Percentiles rank a stretch among this genome's conserved stretches.
Evolutionary conservation across 768 basidiomycete genomes (phyloP).

Genomic region (Leccinum aurantiacum): DNA sequence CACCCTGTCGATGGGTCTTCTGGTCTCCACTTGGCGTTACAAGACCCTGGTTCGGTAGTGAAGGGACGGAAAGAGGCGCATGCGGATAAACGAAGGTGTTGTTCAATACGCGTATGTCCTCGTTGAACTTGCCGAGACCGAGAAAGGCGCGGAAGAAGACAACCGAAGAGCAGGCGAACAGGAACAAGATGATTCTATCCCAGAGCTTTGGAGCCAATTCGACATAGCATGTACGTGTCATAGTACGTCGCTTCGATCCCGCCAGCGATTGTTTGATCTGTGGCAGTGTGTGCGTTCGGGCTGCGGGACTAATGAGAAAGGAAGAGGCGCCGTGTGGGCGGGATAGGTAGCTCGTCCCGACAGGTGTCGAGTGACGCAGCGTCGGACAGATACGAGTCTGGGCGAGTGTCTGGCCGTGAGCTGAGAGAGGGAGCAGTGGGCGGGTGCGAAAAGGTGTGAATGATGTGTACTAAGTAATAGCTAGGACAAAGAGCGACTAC

Average conservation of each 20-base stretch:
- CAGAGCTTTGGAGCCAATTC: constrained; percentile 15
- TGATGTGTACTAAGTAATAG: no score
- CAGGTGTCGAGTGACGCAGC: no score
- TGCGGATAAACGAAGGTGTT: constrained; percentile 2
- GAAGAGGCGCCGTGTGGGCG: no score
- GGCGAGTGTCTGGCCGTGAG: no score
- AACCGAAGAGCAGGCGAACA: constrained; percentile 27
- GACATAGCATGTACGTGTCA: background rate
- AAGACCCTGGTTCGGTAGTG: background rate
- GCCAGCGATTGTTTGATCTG: no score
- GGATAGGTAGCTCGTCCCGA: no score
- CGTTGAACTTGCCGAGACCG: constrained; percentile 19
- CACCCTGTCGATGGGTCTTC: background rate
- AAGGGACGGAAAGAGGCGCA: background rate
- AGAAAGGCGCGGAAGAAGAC: constrained; percentile 28
- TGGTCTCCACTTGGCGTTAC: background rate
- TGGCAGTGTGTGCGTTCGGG: no score
- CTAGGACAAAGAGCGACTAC: no score
- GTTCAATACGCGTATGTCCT: background rate
- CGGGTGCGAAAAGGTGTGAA: no score
- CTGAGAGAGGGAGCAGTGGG: no score
- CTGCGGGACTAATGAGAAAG: no score
- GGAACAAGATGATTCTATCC: constrained; percentile 24
- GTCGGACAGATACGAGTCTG: no score
- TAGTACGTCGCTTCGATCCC: background rate